Conservation (phyloP, 306 rosid genomes). For the Luffa aegyptiaca region DNA sequence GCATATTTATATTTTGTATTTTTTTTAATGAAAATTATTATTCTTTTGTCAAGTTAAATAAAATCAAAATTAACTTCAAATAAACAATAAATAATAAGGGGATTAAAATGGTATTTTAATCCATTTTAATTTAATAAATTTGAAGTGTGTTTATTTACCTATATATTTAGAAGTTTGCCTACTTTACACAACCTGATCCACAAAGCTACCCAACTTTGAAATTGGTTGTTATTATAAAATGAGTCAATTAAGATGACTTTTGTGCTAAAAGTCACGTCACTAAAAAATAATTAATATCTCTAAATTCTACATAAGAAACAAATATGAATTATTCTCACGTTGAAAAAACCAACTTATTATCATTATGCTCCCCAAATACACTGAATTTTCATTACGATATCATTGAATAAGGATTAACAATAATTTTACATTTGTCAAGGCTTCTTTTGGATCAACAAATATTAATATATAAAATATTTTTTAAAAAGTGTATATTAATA, state of each 20-base stretch:
- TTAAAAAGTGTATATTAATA: no score
- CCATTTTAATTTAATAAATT: no score
- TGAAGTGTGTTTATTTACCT: no score
- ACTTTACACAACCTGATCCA: no score
- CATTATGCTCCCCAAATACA: not conserved
- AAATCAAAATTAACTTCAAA: no score
- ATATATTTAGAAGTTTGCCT: no score
- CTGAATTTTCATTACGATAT: not conserved
- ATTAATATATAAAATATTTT: not conserved
- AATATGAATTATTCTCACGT: not conserved
- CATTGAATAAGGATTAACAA: not conserved
- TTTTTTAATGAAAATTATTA: no score
- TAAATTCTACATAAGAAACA: not conserved
- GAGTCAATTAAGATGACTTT: not conserved
- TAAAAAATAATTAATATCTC: not conserved
- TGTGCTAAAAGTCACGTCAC: not conserved
- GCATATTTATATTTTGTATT: no score
- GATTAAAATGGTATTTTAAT: no score
- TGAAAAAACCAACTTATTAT: not conserved
- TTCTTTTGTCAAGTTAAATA: no score
- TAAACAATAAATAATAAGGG: no score
- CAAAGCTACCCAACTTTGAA: not conserved
- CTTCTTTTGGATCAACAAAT: not conserved
- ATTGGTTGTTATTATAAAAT: not conserved
- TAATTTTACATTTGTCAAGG: not conserved